Evolutionary conservation across 257 asterid genomes (phyloP), one percentile per base, ranked within the genome.

Genomic region (Hygrophila difformis): DNA sequence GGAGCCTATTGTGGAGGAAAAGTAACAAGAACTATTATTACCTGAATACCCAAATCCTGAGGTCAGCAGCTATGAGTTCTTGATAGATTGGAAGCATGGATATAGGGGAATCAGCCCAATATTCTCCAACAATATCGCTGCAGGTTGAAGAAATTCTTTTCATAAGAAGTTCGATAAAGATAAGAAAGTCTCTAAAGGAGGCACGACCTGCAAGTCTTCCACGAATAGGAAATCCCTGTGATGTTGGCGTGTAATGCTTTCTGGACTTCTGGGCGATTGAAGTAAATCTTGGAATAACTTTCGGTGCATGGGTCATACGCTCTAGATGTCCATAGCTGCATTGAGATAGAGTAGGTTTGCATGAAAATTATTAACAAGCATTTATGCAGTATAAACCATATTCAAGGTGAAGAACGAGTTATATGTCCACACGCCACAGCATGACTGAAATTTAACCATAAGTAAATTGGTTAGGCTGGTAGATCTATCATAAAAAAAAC

Each of bases 1-100:
- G 2, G 28, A 42, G 4, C 23, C 12, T 6, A 3, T 5, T 16
- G 16, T 5, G 1, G 24, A 18, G 12, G 2, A 1, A 9, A 6
- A 5, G 24, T 5, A 24, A 21, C 14, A n/a, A n/a, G n/a, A n/a
- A n/a, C n/a, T n/a, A n/a, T 7, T 38, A 28, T 59, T 62, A 91
- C 99, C 99, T 91, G 61, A 70, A 86, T 39, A 91, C 99, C 99
- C 99, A 91, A 51, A 86, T 81, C 72, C 87, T 65, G 54, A 82
- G 40, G 47, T 97, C 95, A 35, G 87, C 89, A n/a, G 79, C 74
- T 35, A 83, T 82, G 16, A 91, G 65, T 68, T 86, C 94, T 56
- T 79, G 70, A 69, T 91, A 91, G 51, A 87, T 78, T 0, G 99
- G 97, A 66, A 91, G 97, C 89, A 87, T 67, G 57, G 99, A 82